These are phyloP conservation scores for Papilionanthe hybrid DNA, from an alignment of 116 monocot species.

Conservation along the genomic window DNA sequence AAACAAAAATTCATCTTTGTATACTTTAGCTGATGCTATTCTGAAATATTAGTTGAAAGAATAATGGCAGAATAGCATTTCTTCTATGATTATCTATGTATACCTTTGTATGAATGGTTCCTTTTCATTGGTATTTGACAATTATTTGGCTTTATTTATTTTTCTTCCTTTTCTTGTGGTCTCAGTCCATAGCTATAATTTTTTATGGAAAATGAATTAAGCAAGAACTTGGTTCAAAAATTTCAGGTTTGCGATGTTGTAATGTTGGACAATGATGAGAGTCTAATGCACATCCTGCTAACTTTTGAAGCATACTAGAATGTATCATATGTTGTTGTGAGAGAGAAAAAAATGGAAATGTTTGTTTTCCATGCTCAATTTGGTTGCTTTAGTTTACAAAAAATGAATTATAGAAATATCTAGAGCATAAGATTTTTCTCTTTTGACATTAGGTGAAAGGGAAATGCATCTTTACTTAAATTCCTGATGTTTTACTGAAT, in stretches of 20 bases:
- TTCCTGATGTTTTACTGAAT: neutral
- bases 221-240: neutral
- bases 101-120: neutral
- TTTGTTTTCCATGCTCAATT: neutral
- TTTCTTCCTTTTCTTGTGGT: neutral
- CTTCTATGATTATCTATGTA: neutral
- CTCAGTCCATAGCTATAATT: neutral
- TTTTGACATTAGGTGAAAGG: neutral
- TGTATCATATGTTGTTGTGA: neutral
- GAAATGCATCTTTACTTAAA: neutral
- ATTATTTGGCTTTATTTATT: neutral
- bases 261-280: neutral
- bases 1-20: neutral
- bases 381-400: neutral
- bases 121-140: neutral
- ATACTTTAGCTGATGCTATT: neutral
- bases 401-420: neutral
- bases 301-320: neutral
- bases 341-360: neutral
- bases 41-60: neutral
- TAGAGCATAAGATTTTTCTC: neutral
- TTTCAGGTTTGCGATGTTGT: neutral
- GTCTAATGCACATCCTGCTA: neutral
- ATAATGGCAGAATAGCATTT: neutral
- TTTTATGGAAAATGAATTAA: neutral